Conservation (phyloP, 495 filamentous ascomycete genomes). For the Aspergillus nanangensis region DNA sequence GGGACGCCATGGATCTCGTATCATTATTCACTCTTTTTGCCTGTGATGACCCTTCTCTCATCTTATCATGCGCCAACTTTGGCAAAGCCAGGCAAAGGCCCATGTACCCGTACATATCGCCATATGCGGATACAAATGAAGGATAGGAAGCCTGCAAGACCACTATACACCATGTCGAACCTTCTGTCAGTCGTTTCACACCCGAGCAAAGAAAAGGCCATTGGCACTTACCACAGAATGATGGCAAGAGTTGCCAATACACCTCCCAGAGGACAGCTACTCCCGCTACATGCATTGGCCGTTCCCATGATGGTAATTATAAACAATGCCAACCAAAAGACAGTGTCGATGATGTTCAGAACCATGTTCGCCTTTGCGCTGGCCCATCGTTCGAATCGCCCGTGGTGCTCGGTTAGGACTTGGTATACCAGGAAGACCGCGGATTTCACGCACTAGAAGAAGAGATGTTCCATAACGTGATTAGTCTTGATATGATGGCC, state of each 20-base stretch:
- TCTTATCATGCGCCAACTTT: no score
- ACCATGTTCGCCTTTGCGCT: slow-evolving; percentile 25
- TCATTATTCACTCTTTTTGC: no score
- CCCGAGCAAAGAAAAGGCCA: background rate
- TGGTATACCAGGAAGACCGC: slow-evolving; percentile 29
- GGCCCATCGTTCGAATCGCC: slow-evolving; percentile 24
- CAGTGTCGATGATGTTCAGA: slow-evolving; percentile 24
- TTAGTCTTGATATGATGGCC: background rate
- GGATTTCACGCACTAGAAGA: slow-evolving; percentile 27
- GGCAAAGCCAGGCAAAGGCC: slow-evolving; percentile 1
- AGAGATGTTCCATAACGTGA: background rate
- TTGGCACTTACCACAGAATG: slow-evolving; percentile 15
- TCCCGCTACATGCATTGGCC: slow-evolving; percentile 2
- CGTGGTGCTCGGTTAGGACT: slow-evolving; percentile 19
- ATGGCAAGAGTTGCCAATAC: slow-evolving; percentile 14
- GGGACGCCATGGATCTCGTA: no score
- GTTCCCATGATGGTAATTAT: slow-evolving; percentile 18
- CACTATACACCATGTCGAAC: background rate
- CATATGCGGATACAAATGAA: slow-evolving; percentile 12
- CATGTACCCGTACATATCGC: slow-evolving; percentile 9
- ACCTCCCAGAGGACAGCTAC: slow-evolving; percentile 18
- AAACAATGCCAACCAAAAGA: slow-evolving; percentile 31
- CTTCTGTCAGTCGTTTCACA: background rate
- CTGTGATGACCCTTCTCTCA: no score
- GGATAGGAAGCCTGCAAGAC: slow-evolving; percentile 6